These are phyloP conservation scores for Globisporangium irregulare DNA, from an alignment of 352 stramenopile genomes.

Conservation along the genomic window DNA sequence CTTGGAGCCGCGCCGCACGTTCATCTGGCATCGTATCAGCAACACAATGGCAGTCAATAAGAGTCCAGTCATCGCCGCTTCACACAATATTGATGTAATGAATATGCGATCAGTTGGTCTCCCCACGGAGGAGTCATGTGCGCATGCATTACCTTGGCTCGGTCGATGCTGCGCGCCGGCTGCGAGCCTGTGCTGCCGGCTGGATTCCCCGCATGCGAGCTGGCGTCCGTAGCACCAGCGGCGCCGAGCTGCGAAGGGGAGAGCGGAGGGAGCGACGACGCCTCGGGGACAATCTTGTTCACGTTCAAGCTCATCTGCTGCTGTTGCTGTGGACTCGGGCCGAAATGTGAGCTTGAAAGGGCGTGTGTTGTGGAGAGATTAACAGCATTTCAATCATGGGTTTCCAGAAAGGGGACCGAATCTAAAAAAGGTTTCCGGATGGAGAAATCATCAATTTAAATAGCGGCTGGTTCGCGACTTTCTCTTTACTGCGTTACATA, in stretches of 20 bases:
- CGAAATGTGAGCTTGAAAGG: background rate
- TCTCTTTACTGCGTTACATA: too few relatives aligned
- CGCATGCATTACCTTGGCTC: slow-evolving; percentile 19
- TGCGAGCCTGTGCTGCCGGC: background rate
- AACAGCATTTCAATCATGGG: too few relatives aligned
- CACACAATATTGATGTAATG: background rate
- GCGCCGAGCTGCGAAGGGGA: background rate
- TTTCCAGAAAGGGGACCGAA: too few relatives aligned
- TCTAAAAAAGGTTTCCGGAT: too few relatives aligned
- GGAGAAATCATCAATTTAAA: too few relatives aligned
- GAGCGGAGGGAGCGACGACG: background rate
- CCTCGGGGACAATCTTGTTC: slow-evolving; percentile 20
- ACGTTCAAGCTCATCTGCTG: slow-evolving; percentile 14
- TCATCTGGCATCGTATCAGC: slow-evolving; percentile 18
- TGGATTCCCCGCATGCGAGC: background rate
- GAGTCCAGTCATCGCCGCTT: background rate
- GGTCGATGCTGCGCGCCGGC: slow-evolving; percentile 18
- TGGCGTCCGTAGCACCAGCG: background rate
- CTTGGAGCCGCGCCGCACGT: slow-evolving; percentile 27
- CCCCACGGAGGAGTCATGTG: too few relatives aligned
- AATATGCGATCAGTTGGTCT: background rate
- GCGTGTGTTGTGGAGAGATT: background rate
- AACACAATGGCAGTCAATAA: background rate
- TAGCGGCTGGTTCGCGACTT: too few relatives aligned
- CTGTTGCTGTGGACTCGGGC: background rate